Conservation (phyloP, 2,329 filamentous ascomycete genomes). For the Monilinia vaccinii-corymbosi region DNA sequence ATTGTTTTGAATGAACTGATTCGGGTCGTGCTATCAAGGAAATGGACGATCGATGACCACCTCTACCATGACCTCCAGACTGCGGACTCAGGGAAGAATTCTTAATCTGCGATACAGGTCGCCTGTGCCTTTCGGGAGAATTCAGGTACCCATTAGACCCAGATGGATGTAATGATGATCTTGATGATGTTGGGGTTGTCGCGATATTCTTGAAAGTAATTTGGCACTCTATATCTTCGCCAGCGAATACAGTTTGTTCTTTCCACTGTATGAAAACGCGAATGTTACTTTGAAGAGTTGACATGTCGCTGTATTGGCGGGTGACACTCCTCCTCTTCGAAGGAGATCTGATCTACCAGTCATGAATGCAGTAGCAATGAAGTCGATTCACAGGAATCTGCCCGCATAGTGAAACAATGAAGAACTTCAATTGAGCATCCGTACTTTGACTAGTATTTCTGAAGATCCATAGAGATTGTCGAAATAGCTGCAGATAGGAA, state of each 20-base stretch:
- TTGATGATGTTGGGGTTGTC: constrained; percentile 17
- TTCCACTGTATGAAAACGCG: constrained; percentile 94
- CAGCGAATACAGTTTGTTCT: constrained; percentile 89
- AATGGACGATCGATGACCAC: constrained; percentile 54
- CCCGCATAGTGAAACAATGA: constrained; percentile 21
- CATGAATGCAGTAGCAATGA: constrained; percentile 26
- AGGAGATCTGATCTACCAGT: constrained; percentile 25
- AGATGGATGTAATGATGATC: constrained; percentile 20
- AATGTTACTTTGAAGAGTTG: constrained; percentile 58
- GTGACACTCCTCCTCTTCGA: constrained; percentile 25
- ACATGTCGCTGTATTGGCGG: constrained; percentile 24
- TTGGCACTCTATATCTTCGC: constrained; percentile 89
- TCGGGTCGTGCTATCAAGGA: constrained; percentile 49
- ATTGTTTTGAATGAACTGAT: constrained; percentile 11
- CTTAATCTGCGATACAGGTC: constrained; percentile 30
- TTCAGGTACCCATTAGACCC: constrained; percentile 20
- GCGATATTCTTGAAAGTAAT: constrained; percentile 89
- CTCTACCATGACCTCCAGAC: constrained; percentile 35
- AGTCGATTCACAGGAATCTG: constrained; percentile 11
- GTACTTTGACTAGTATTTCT: constrained; percentile 1
- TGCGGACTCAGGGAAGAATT: constrained; percentile 40
- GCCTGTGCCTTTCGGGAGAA: constrained; percentile 24
- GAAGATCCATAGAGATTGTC: not conserved
- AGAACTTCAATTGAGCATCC: constrained; percentile 9
- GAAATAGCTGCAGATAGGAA: not conserved